Conservation (phyloP, 2,329 filamentous ascomycete genomes). For the Neobulgaria alba region DNA sequence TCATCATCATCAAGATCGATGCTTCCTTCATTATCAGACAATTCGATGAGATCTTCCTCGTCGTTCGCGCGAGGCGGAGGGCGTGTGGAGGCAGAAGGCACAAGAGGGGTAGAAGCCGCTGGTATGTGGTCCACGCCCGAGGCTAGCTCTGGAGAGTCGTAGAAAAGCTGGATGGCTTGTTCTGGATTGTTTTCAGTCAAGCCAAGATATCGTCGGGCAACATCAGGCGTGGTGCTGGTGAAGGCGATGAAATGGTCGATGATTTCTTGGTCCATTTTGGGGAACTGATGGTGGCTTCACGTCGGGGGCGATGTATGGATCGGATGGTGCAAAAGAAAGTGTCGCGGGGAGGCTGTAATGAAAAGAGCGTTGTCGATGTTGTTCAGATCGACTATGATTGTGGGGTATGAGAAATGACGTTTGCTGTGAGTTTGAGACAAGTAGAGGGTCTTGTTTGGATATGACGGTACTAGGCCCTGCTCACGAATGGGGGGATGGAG, state of each 20-base stretch:
- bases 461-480: too few relatives aligned
- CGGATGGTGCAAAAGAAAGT: background rate
- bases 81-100: constrained; percentile 25
- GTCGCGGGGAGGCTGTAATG: background rate
- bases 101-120: constrained; percentile 18
- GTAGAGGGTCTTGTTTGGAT: too few relatives aligned
- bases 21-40: constrained; percentile 64
- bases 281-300: background rate
- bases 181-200: constrained; percentile 78
- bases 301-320: background rate
- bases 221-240: constrained; percentile 63
- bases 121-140: constrained; percentile 14
- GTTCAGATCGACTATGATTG: background rate
- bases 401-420: too few relatives aligned
- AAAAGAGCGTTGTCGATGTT: background rate
- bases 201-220: constrained; percentile 75
- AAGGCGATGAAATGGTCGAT: constrained; percentile 74
- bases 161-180: constrained; percentile 83
- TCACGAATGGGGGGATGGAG: too few relatives aligned
- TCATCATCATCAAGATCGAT: constrained; percentile 37
- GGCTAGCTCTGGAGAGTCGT: constrained; percentile 71
- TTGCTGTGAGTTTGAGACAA: too few relatives aligned
- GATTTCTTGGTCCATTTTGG: constrained; percentile 32
- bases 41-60: constrained; percentile 39
- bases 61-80: constrained; percentile 30